These are phyloP conservation scores for Halophytophthora batemanensis DNA, from an alignment of 352 stramenopile species.

Conservation along the genomic window DNA sequence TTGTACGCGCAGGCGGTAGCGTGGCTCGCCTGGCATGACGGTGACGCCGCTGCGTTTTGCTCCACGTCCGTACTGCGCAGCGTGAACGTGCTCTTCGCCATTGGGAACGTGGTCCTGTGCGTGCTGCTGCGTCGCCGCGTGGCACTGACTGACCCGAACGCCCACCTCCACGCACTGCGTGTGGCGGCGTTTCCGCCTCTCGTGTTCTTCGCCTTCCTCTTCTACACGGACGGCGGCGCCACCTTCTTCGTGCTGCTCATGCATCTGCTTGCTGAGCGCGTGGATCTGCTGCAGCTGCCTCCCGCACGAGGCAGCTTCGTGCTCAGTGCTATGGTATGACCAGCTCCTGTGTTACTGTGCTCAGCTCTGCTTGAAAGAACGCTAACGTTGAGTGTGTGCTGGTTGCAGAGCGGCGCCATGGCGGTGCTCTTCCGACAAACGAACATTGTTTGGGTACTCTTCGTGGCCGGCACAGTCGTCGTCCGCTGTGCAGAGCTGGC, in stretches of 20 bases:
- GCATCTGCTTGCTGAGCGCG: constrained; percentile 54
- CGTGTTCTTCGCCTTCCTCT: constrained; percentile 89
- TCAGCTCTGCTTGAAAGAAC: background rate
- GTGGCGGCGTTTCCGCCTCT: constrained; percentile 77
- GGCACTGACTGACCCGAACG: constrained; percentile 39
- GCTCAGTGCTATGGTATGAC: constrained; percentile 55
- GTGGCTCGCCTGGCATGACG: constrained; percentile 7
- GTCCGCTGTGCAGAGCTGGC: constrained; percentile 68
- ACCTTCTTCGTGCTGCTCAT: constrained; percentile 89
- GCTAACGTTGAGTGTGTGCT: constrained; percentile 8
- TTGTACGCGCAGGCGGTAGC: constrained; percentile 30
- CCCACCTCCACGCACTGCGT: constrained; percentile 61
- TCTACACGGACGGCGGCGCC: constrained; percentile 87
- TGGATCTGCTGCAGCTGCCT: constrained; percentile 39
- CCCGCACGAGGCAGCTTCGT: constrained; percentile 39
- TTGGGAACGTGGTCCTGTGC: constrained; percentile 53
- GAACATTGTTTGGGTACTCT: constrained; percentile 90
- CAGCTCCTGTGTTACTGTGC: background rate
- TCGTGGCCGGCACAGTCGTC: constrained; percentile 73
- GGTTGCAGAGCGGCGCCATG: constrained; percentile 50
- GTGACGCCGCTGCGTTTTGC: constrained; percentile 35
- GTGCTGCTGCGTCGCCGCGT: constrained; percentile 43
- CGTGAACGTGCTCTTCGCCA: constrained; percentile 79
- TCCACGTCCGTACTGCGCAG: constrained; percentile 59
- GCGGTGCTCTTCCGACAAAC: constrained; percentile 89